Conservation (phyloP, 805 yeast species). For the Schizosaccharomyces japonicus region DNA sequence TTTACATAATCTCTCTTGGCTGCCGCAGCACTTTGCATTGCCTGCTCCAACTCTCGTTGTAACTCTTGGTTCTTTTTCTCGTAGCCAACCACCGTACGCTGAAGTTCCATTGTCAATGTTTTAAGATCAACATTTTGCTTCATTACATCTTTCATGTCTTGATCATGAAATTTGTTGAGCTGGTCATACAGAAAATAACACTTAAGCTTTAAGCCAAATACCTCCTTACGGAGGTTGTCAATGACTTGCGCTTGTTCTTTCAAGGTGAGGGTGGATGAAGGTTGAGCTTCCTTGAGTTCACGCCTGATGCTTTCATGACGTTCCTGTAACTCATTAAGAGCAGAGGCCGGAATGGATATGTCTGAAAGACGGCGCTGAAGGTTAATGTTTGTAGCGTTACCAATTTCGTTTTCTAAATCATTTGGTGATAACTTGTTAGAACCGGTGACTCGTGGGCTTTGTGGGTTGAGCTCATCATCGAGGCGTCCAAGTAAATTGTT, state of each 20-base stretch:
- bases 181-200: constrained; percentile 11
- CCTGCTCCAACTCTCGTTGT: constrained; percentile 5
- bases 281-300: background rate
- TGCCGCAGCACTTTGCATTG: background rate
- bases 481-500: no score
- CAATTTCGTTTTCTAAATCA: no score
- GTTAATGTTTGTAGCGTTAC: no score
- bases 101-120: constrained; percentile 9
- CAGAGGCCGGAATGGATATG: constrained; percentile 5
- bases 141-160: constrained; percentile 10
- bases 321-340: background rate
- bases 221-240: constrained; percentile 12
- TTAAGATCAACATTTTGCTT: constrained; percentile 12
- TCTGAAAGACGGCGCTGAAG: no score
- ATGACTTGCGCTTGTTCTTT: constrained; percentile 11
- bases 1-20: background rate
- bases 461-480: no score
- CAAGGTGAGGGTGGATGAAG: constrained; percentile 8
- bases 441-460: no score
- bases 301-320: no score
- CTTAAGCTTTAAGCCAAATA: constrained; percentile 11
- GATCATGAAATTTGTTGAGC: constrained; percentile 12
- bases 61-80: constrained; percentile 9
- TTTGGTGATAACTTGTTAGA: no score
- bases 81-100: constrained; percentile 10